phyloP scores from a whole-genome alignment of 345 rosid genomes.

The Ceriops tagal region DNA sequence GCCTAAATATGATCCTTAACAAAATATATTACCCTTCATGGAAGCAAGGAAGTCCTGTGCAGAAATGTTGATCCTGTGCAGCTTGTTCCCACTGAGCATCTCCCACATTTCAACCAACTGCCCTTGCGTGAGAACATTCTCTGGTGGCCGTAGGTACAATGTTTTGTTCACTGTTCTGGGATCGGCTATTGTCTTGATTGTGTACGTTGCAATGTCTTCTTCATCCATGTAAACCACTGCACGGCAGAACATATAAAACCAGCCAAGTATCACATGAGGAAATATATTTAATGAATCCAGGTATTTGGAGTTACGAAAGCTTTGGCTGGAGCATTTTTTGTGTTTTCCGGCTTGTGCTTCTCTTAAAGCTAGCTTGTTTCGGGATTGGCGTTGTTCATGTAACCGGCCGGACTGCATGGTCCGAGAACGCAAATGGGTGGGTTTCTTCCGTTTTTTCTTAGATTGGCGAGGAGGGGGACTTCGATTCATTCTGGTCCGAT shows the following conservation, averaged over 20 bases:
- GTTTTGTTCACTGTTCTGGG: conserved; percentile 68
- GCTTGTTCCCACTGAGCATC: conserved; percentile 42
- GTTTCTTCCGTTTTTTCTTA: too few species aligned
- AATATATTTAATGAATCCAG: not conserved
- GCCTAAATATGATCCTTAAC: too few species aligned
- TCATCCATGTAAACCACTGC: conserved; percentile 61
- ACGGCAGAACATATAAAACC: not conserved
- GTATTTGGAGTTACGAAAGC: too few species aligned
- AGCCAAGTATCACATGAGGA: too few species aligned
- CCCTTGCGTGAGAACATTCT: conserved; percentile 54
- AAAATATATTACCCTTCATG: conserved; percentile 42
- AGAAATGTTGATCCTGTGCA: conserved; percentile 43
- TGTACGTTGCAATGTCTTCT: conserved; percentile 58
- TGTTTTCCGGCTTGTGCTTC: too few species aligned
- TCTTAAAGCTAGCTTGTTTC: too few species aligned
- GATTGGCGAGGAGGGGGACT: too few species aligned
- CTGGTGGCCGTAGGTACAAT: conserved; percentile 47
- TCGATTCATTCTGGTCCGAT: too few species aligned
- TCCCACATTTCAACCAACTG: conserved; percentile 70
- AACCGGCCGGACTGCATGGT: too few species aligned
- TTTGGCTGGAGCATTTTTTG: too few species aligned
- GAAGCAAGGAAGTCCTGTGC: conserved; percentile 52
- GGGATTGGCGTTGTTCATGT: too few species aligned
- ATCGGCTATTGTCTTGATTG: conserved; percentile 56
- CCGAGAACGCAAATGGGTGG: too few species aligned